Conservation (phyloP, 306 rosid species). For the Vigna hirtella region DNA sequence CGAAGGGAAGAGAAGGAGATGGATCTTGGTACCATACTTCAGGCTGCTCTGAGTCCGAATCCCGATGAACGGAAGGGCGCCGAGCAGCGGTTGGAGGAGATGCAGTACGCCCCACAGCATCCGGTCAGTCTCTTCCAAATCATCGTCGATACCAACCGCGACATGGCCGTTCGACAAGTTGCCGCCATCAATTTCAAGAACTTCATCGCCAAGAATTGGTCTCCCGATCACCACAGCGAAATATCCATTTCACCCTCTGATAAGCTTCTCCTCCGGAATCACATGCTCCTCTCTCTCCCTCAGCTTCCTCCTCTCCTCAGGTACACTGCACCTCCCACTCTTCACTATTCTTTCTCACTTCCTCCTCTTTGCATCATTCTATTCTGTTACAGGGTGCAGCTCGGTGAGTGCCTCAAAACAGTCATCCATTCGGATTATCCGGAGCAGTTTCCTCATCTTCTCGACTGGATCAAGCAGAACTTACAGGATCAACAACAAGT, state of each 20-base stretch:
- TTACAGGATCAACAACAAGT: conserved; percentile 81
- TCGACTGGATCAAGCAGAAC: conserved; percentile 85
- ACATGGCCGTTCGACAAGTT: conserved; percentile 79
- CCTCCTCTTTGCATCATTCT: not conserved
- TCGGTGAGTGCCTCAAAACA: conserved; percentile 94
- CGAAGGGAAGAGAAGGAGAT: not conserved
- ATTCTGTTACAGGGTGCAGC: conserved; percentile 65
- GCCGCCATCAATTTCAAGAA: conserved; percentile 95
- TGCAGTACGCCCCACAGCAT: conserved; percentile 85
- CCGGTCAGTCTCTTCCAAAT: conserved; percentile 78
- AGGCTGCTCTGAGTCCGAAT: conserved; percentile 74
- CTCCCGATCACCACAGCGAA: conserved; percentile 49
- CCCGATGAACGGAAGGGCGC: conserved; percentile 84
- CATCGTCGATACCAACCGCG: conserved; percentile 67
- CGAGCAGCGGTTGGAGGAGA: conserved; percentile 73
- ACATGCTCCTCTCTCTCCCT: conserved; percentile 71
- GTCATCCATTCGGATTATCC: conserved; percentile 86
- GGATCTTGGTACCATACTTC: conserved; percentile 58
- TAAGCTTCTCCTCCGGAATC: conserved; percentile 72
- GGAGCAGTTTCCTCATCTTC: conserved; percentile 83
- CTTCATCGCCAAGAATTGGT: conserved; percentile 86
- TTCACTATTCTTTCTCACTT: not conserved
- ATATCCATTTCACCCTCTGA: conserved; percentile 42
- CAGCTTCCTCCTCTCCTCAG: conserved; percentile 85
- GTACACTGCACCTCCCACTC: conserved; percentile 38